phyloP scores from a whole-genome alignment of 495 filamentous ascomycete genomes.

The Podospora pseudopauciseta region DNA sequence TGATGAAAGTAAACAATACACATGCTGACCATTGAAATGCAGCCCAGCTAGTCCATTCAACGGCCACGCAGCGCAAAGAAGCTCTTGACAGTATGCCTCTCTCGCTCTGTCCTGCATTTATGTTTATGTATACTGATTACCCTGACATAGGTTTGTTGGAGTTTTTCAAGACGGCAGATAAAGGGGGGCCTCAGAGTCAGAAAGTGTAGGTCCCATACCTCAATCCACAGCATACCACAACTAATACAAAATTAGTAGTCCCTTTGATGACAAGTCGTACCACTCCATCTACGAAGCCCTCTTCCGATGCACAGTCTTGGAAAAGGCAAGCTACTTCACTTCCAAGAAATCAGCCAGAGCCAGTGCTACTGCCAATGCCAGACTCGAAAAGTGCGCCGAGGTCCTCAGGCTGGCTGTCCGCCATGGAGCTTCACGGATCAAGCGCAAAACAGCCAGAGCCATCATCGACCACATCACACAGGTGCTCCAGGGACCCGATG shows the following conservation, averaged over 20 bases:
- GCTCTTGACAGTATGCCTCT: slow-evolving; percentile 35
- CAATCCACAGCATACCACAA: not conserved
- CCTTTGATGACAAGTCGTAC: slow-evolving; percentile 66
- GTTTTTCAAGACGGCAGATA: slow-evolving; percentile 26
- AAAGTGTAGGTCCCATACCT: not conserved
- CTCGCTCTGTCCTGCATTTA: slow-evolving; percentile 38
- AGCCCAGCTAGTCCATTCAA: slow-evolving; percentile 15
- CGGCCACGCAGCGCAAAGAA: slow-evolving; percentile 25
- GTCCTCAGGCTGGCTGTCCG: slow-evolving; percentile 68
- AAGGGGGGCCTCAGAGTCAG: slow-evolving; percentile 23
- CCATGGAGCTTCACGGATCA: slow-evolving; percentile 62
- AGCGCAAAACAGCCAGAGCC: slow-evolving; percentile 69
- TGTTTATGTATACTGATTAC: slow-evolving; percentile 15
- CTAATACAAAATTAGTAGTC: slow-evolving; percentile 4
- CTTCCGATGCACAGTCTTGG: slow-evolving; percentile 63
- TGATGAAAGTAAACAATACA: slow-evolving; percentile 2
- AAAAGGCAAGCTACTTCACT: slow-evolving; percentile 60
- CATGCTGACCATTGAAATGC: slow-evolving; percentile 7
- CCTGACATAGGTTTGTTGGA: slow-evolving; percentile 42
- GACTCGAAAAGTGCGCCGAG: slow-evolving; percentile 67
- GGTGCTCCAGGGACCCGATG: slow-evolving; percentile 59
- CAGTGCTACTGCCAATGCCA: slow-evolving; percentile 46
- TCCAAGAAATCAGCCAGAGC: slow-evolving; percentile 48
- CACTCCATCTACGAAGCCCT: slow-evolving; percentile 78
- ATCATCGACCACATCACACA: slow-evolving; percentile 79